Evolutionary conservation across 768 basidiomycete species (phyloP).

Genomic region (Panaeolus cyanescens): DNA sequence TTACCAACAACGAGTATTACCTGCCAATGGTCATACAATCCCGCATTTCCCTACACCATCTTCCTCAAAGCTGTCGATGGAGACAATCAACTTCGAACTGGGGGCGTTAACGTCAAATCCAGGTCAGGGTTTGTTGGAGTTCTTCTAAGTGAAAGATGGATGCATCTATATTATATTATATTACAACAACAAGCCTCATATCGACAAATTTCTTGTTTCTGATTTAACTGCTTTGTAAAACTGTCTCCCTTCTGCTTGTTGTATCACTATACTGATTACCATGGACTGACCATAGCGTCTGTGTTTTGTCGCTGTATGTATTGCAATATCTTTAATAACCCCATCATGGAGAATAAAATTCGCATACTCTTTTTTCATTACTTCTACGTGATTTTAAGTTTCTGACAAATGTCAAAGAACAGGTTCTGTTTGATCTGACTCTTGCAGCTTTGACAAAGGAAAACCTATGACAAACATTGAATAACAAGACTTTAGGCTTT

Average conservation of each 20-base stretch:
- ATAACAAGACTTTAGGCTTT: not conserved
- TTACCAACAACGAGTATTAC: constrained; percentile 33
- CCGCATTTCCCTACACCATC: constrained; percentile 25
- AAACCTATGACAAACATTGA: not conserved
- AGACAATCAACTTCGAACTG: constrained; percentile 50
- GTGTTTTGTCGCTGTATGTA: too few relatives aligned
- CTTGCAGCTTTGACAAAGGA: not conserved
- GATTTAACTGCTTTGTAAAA: not conserved
- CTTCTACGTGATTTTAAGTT: too few relatives aligned
- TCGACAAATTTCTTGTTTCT: not conserved
- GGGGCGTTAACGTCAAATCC: constrained; percentile 43
- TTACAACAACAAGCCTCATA: not conserved
- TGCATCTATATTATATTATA: not conserved
- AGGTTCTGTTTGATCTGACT: not conserved
- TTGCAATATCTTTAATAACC: too few relatives aligned
- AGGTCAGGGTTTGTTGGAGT: constrained; percentile 50
- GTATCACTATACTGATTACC: not conserved
- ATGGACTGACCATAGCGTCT: not conserved
- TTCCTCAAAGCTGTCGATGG: constrained; percentile 42
- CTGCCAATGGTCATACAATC: constrained; percentile 27
- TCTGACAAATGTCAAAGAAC: too few relatives aligned
- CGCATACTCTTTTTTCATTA: too few relatives aligned
- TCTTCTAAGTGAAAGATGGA: constrained; percentile 34
- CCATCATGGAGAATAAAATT: too few relatives aligned
- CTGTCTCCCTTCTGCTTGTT: not conserved